Conservation (phyloP, 306 rosid genomes). For the Sicyos baderoa region DNA sequence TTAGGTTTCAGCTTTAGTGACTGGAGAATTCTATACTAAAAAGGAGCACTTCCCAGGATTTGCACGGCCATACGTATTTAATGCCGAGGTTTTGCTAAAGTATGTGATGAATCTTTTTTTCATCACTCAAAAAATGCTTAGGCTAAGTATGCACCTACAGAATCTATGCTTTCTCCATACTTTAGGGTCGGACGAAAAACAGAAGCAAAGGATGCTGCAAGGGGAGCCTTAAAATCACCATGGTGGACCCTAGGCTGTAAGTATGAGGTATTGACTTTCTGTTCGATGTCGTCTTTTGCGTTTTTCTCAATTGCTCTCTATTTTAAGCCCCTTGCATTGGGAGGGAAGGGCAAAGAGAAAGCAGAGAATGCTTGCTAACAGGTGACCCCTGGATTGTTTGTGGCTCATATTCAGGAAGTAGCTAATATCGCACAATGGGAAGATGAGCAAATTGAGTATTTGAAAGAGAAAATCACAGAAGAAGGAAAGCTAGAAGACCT, state of each 20-base stretch:
- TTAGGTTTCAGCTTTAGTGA: constrained; percentile 87
- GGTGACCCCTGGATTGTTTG: not conserved
- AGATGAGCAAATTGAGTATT: constrained; percentile 89
- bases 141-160: constrained; percentile 23
- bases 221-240: constrained; percentile 85
- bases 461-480: constrained; percentile 74
- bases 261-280: constrained; percentile 49
- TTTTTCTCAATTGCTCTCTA: not conserved
- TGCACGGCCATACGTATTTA: constrained; percentile 84
- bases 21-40: constrained; percentile 87
- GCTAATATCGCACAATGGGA: constrained; percentile 88
- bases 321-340: not conserved
- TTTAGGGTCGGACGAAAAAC: constrained; percentile 64
- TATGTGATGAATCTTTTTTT: constrained; percentile 29
- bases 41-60: constrained; percentile 95
- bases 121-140: constrained; percentile 7
- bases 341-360: not conserved
- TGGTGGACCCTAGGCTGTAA: constrained; percentile 98
- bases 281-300: no score
- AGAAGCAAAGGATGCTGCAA: constrained; percentile 93
- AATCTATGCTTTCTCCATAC: not conserved
- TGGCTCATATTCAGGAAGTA: constrained; percentile 52
- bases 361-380: not conserved
- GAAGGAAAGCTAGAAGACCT: constrained; percentile 86
- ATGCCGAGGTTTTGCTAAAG: constrained; percentile 85